These are phyloP conservation scores for Henningerozyma blattae DNA, from an alignment of 805 yeast species.

Conservation along the genomic window DNA sequence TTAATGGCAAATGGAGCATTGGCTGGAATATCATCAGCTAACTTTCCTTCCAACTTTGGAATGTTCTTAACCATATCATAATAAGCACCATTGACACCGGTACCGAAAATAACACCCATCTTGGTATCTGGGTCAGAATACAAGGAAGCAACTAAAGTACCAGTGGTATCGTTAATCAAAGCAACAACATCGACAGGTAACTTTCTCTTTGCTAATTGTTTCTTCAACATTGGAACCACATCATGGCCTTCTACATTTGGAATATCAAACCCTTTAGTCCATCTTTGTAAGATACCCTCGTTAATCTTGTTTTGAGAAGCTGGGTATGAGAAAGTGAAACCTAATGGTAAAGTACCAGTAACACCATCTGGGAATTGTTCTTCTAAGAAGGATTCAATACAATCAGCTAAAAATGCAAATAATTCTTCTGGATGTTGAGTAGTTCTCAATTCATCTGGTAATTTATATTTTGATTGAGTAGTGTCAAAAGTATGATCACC, in stretches of 20 bases:
- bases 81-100: conserved; percentile 95
- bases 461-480: conserved; percentile 69
- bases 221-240: conserved; percentile 83
- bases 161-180: conserved; percentile 90
- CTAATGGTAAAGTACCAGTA: conserved; percentile 55
- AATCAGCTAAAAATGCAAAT: conserved; percentile 75
- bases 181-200: conserved; percentile 83
- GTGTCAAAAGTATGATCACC: conserved; percentile 80
- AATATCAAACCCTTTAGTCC: conserved; percentile 96
- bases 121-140: conserved; percentile 78
- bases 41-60: conserved; percentile 66
- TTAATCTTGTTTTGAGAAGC: conserved; percentile 71
- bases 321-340: conserved; percentile 91
- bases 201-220: conserved; percentile 46
- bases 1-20: conserved; percentile 83
- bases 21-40: conserved; percentile 47
- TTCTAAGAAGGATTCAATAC: conserved; percentile 55
- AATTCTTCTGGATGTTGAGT: conserved; percentile 56
- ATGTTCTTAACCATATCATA: conserved; percentile 62
- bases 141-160: conserved; percentile 89
- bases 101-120: conserved; percentile 93
- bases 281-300: conserved; percentile 77
- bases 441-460: conserved; percentile 68
- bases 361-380: conserved; percentile 61
- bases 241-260: conserved; percentile 86